Evolutionary conservation across 148 eudicot genomes (phyloP).

Genomic region (Cornus suecica): DNA sequence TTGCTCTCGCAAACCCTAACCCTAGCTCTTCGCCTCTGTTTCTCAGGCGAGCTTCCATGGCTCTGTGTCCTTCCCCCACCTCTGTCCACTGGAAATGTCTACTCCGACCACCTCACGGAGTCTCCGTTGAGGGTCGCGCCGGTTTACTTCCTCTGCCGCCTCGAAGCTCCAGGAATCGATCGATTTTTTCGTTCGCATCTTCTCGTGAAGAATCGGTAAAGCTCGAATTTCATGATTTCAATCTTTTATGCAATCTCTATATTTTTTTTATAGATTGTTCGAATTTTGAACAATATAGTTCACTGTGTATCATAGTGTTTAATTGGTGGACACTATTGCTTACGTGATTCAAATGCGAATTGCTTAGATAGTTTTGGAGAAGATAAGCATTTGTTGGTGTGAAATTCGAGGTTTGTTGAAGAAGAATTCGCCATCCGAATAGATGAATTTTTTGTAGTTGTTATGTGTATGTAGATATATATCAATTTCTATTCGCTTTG

Average conservation of each 20-base stretch:
- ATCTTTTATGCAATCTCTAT: neutral
- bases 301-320: too few relatives aligned
- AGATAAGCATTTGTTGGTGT: neutral
- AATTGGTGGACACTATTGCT: neutral
- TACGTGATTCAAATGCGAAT: neutral
- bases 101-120: conserved; percentile 20
- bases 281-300: too few relatives aligned
- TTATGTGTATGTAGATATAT: too few relatives aligned
- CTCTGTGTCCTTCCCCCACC: conserved; percentile 19
- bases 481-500: neutral
- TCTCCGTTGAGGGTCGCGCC: conserved; percentile 4
- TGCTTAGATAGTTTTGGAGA: neutral
- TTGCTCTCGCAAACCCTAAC: conserved; percentile 39
- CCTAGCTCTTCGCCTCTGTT: conserved; percentile 24
- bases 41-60: conserved; percentile 22
- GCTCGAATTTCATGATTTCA: conserved; percentile 4
- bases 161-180: conserved; percentile 16
- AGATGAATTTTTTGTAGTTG: neutral
- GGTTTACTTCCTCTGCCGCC: conserved; percentile 17
- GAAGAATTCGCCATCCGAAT: neutral
- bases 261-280: neutral
- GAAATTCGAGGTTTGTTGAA: neutral
- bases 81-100: conserved; percentile 12
- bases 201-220: conserved; percentile 70
- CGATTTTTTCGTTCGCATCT: conserved; percentile 48